phyloP scores from a whole-genome alignment of 495 filamentous ascomycete genomes.

The Tuber melanosporum region DNA sequence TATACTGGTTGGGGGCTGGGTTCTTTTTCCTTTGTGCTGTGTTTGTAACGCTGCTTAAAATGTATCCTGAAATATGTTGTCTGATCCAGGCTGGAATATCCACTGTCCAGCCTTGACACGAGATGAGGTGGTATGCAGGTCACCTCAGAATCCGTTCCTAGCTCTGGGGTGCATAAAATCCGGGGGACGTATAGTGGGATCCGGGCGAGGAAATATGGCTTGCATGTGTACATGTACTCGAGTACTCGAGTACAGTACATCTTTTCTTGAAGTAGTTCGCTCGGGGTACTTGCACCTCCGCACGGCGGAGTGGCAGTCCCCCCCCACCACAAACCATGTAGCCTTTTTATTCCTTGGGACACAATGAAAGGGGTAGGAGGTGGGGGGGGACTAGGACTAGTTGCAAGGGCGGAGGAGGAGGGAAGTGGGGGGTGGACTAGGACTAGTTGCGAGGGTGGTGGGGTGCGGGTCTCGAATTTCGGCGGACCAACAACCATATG shows the following conservation, averaged over 20 bases:
- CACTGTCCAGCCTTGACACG: background rate
- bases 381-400: background rate
- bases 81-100: background rate
- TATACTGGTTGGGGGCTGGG: background rate
- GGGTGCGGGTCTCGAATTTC: background rate
- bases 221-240: background rate
- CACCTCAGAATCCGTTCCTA: background rate
- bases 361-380: background rate
- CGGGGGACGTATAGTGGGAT: background rate
- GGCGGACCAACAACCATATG: background rate
- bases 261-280: background rate
- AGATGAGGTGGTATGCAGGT: conserved; percentile 3
- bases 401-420: background rate
- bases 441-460: background rate
- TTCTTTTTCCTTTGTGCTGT: background rate
- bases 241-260: background rate
- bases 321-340: background rate
- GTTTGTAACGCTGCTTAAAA: background rate
- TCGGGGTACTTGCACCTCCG: background rate
- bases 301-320: background rate
- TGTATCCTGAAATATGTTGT: background rate
- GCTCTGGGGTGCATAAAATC: conserved; percentile 4
- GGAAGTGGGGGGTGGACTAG: background rate
- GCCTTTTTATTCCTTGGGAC: background rate
- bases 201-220: background rate